A percentile compares a stretch with the other conserved stretches of the same genome.
Conservation (phyloP, 768 basidiomycete species). For the Suillus subalutaceus region DNA sequence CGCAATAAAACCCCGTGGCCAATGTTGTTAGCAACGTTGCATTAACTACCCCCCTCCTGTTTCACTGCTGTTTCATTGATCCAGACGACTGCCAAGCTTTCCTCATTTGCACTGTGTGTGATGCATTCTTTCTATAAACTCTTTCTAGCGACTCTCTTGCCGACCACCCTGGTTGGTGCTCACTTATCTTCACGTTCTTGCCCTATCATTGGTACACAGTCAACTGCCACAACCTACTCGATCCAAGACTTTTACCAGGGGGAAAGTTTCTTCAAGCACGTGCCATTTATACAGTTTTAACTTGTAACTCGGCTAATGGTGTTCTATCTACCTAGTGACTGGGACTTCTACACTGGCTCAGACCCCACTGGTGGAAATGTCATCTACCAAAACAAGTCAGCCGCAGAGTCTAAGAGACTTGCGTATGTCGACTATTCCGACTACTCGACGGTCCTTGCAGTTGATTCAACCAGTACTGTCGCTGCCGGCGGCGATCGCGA, state of each 20-base stretch:
- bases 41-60: not conserved
- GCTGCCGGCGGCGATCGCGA: conserved; percentile 54
- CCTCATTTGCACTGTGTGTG: conserved; percentile 6
- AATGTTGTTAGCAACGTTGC: not conserved
- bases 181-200: conserved; percentile 29
- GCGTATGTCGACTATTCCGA: conserved; percentile 62
- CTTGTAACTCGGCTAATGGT: conserved; percentile 1
- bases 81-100: not conserved
- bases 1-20: not conserved
- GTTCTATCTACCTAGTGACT: conserved; percentile 45
- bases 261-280: conserved; percentile 61
- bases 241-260: conserved; percentile 48
- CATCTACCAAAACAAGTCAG: conserved; percentile 50
- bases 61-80: not conserved
- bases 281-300: conserved; percentile 14
- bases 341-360: conserved; percentile 61
- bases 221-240: conserved; percentile 33
- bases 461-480: conserved; percentile 58
- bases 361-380: conserved; percentile 81
- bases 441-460: conserved; percentile 59
- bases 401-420: conserved; percentile 55
- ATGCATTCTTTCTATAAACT: conserved; percentile 37
- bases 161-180: conserved; percentile 41
- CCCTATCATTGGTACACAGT: conserved; percentile 18
- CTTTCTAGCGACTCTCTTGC: conserved; percentile 33